Base-by-base conservation (phyloP, 2,329 filamentous ascomycete species). In the Rhinocladiella mackenziei region DNA sequence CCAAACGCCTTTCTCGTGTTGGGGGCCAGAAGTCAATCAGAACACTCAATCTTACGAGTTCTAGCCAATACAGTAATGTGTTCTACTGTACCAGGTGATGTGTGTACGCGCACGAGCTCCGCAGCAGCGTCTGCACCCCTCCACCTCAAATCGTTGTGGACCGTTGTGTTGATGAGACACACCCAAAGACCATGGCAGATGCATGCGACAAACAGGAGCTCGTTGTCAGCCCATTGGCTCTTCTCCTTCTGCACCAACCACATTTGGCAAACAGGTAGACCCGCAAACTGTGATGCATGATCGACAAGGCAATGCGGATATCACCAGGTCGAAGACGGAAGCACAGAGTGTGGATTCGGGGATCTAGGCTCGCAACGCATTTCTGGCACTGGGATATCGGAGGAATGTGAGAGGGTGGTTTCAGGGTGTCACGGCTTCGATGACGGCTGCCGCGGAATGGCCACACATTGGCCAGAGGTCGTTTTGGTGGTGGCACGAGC, bases 391-490 rank as follows among this genome's bases (percentile, higher is more conserved):
- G 20, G 17, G 19, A 25, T 36, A 15, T 45, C 29, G 11, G 39
- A 22, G 11, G 25, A 8, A 15, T 11, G 34, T 43, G 37, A 35
- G 42, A 46, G 43, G 35, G 39, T 43, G 34, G 48, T 51, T 51
- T 49, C 49, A 48, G 48, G n/a, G 40, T 51, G 18, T 39, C 43
- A 43, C 48, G 26, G 36, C 36, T 7, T 32, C 25, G 18, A 34
- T n/a, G 39, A 30, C 43, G 43, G 43, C 10, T 18, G 35, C 31
- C 4, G 74, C 83, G 1, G 87, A 94, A 42, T 86, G 94, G 58
- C 84, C 86, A 1, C 91, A 89, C 68, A 94, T 95, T 32, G 48
- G 39, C 30, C 11, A 28, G 32, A 34, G 38, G 19, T 25, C 32
- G n/a, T 11, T 35, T 17, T 26, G n/a, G 10, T 13, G 7, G 14